phyloP scores from a whole-genome alignment of 2,329 filamentous ascomycete genomes.

The Chaetomiaceae sp. region DNA sequence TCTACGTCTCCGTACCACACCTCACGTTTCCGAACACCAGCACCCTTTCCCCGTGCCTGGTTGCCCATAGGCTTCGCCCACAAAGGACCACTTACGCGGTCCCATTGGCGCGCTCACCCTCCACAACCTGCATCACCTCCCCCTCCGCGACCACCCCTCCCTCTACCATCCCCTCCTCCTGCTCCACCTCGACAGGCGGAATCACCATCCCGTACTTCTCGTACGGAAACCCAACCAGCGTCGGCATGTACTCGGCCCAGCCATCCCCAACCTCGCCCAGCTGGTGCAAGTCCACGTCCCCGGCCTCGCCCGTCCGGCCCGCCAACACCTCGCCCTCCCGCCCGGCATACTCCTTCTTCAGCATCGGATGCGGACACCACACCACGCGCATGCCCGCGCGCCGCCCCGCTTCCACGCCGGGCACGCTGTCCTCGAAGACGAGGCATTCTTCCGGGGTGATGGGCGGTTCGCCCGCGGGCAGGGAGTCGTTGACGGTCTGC shows the following conservation, averaged over 20 bases:
- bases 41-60: too few species aligned
- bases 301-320: constrained; percentile 68
- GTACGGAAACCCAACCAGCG: constrained; percentile 54
- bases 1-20: too few species aligned
- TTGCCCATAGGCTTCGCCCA: too few species aligned
- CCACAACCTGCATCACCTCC: constrained; percentile 21
- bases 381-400: constrained; percentile 92
- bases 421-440: constrained; percentile 93
- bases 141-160: constrained; percentile 24
- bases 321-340: constrained; percentile 79
- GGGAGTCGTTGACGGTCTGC: constrained; percentile 72
- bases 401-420: constrained; percentile 84
- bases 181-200: constrained; percentile 40
- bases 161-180: constrained; percentile 41
- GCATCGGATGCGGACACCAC: constrained; percentile 81
- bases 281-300: constrained; percentile 48
- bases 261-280: constrained; percentile 56
- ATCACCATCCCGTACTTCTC: constrained; percentile 55
- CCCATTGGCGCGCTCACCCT: too few species aligned
- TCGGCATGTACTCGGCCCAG: constrained; percentile 54
- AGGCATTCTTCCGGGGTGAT: constrained; percentile 83
- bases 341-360: constrained; percentile 71
- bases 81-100: too few species aligned
- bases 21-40: too few species aligned
- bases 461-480: constrained; percentile 57